Percentiles rank a stretch among this genome's conserved stretches.
Conservation (phyloP, 2,329 filamentous ascomycete genomes). For the Diplodia corticola region DNA sequence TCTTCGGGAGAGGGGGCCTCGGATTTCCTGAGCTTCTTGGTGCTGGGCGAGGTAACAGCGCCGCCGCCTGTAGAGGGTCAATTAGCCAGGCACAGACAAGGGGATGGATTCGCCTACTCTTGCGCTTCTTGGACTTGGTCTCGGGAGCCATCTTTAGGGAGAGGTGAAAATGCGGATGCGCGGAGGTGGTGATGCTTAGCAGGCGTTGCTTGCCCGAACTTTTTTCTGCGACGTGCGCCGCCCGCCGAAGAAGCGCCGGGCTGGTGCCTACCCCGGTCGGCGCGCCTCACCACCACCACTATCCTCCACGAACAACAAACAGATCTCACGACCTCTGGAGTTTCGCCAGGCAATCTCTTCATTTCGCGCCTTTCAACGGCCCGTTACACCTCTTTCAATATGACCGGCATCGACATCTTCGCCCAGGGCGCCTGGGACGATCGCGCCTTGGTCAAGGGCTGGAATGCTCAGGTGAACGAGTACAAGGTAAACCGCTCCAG, state of each 20-base stretch:
- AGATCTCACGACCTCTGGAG: neutral
- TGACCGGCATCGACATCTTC: slow-evolving; percentile 16
- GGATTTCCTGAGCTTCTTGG: slow-evolving; percentile 43
- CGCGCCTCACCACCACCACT: neutral
- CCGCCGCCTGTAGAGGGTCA: slow-evolving; percentile 35
- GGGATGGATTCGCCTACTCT: slow-evolving; percentile 40
- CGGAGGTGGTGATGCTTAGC: slow-evolving; percentile 17
- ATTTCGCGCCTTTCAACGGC: neutral
- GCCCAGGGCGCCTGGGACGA: slow-evolving; percentile 39
- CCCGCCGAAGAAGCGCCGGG: slow-evolving; percentile 19
- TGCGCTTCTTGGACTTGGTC: slow-evolving; percentile 58
- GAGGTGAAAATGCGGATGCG: slow-evolving; percentile 25
- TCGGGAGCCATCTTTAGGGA: slow-evolving; percentile 54
- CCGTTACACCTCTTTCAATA: neutral
- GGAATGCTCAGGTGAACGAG: slow-evolving; percentile 39
- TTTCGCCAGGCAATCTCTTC: neutral
- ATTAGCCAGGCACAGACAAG: slow-evolving; percentile 25
- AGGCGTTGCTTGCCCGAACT: slow-evolving; percentile 27
- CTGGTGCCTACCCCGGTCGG: neutral
- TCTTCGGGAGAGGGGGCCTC: slow-evolving; percentile 24
- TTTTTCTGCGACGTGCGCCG: slow-evolving; percentile 27
- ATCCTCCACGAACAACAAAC: neutral
- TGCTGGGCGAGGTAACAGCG: slow-evolving; percentile 36
- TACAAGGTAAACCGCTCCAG: slow-evolving; percentile 34
- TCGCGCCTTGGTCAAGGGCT: slow-evolving; percentile 37